phyloP scores from a whole-genome alignment of 208 protist genomes.

The Trypanosoma boissoni region DNA sequence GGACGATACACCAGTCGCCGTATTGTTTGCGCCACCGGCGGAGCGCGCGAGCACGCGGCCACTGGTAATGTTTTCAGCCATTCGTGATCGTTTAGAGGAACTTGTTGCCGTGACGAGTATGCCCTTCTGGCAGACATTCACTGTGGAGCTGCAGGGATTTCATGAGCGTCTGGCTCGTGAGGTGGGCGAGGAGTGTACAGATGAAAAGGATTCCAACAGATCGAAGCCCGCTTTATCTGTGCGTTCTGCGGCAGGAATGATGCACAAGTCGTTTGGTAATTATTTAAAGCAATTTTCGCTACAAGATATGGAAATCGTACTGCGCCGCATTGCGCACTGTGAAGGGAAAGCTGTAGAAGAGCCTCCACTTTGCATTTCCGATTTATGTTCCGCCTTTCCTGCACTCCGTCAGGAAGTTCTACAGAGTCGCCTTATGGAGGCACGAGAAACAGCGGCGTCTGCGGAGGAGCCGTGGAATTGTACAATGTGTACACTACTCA shows the following conservation, averaged over 20 bases:
- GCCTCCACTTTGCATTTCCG: no score
- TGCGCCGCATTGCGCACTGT: constrained; percentile 21
- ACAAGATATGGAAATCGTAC: constrained; percentile 32
- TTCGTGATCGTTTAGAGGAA: constrained; percentile 37
- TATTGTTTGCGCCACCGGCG: constrained; percentile 46
- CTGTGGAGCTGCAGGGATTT: constrained; percentile 33
- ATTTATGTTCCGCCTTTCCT: constrained; percentile 16
- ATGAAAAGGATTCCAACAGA: no score
- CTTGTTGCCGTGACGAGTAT: background rate
- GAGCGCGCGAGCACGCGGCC: constrained; percentile 32
- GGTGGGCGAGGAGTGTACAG: background rate
- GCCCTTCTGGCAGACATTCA: constrained; percentile 21
- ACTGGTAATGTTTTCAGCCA: constrained; percentile 34
- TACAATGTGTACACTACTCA: constrained; percentile 47
- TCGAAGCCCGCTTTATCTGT: constrained; percentile 4
- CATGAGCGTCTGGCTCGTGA: constrained; percentile 21
- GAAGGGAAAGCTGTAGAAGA: background rate
- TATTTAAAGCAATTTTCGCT: constrained; percentile 29
- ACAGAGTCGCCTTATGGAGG: constrained; percentile 13
- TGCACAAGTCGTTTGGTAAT: constrained; percentile 28
- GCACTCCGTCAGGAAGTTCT: constrained; percentile 15
- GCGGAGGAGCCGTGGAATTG: constrained; percentile 36
- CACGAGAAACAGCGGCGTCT: background rate
- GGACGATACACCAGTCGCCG: constrained; percentile 73
- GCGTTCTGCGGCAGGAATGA: constrained; percentile 18